Evolutionary conservation across 176 grass and related monocot genomes (phyloP), one percentile per base, ranked within the genome.

Genomic region (Typha latifolia): DNA sequence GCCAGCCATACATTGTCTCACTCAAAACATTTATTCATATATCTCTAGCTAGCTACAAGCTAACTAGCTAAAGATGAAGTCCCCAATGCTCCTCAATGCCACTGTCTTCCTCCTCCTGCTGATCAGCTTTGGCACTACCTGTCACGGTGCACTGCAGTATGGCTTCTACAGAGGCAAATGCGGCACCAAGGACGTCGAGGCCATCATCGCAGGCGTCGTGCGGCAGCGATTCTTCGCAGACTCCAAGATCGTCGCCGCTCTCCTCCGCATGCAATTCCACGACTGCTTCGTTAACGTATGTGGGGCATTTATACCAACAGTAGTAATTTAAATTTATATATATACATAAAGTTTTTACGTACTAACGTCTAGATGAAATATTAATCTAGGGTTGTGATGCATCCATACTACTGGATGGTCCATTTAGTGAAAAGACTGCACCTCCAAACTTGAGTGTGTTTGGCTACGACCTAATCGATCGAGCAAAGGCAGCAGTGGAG

Each of bases 251-350:
- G 72, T 91, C 65, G 80, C 88, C 63, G 92, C 78, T 63, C 82
- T 92, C 80, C 75, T 97, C 75, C 93, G 87, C 69, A 13, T 97
- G 63, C 61, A 76, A 47, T 97, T 97, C 85, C 85, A 91, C 20
- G 93, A 96, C 80, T 92, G 93, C 80, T 84, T 84, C 68, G 88
- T 92, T 32, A 4, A 29, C 27, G 27, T 29, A 29, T 29, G n/a
- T n/a, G n/a, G n/a, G n/a, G 27, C 27, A 29, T 29, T 2, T 29
- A 29, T 29, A 2, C 27, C 27, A 29, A 29, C 2, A 29, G 27
- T 29, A 29, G 2, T 29, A 29, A 29, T 3, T 29, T n/a, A n/a
- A n/a, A n/a, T n/a, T n/a, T n/a, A n/a, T n/a, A n/a, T n/a, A n/a
- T 29, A 3, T 29, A 29, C 27, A 16, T 51, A 26, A 51, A 26